Percentiles rank a stretch among this genome's conserved stretches.
phyloP scores from a whole-genome alignment of 805 yeast genomes.

The Starmerella geochares region DNA sequence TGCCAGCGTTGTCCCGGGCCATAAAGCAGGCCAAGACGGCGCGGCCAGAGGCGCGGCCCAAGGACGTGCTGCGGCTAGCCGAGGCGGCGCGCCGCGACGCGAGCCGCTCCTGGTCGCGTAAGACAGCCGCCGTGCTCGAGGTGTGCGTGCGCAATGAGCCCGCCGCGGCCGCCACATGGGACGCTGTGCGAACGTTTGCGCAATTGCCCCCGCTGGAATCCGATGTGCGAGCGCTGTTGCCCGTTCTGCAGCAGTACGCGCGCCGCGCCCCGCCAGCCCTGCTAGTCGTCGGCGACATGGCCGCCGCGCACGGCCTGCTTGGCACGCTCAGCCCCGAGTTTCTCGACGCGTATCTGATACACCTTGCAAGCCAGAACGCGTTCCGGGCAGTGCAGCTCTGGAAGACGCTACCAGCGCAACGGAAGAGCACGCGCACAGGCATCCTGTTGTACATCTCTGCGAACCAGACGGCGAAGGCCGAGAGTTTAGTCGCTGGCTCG shows the following conservation, averaged over 20 bases:
- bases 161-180: not conserved
- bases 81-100: conserved; percentile 8
- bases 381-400: conserved; percentile 17
- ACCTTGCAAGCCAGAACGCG: conserved; percentile 6
- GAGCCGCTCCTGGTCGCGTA: conserved; percentile 3
- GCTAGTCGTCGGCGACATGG: conserved; percentile 14
- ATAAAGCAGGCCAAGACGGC: not conserved
- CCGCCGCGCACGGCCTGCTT: not conserved
- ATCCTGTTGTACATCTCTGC: conserved; percentile 13
- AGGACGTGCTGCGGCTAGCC: not conserved
- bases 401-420: not conserved
- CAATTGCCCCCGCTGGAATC: conserved; percentile 5
- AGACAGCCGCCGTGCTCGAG: conserved; percentile 13
- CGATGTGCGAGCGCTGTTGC: conserved; percentile 11
- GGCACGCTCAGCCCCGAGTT: not conserved
- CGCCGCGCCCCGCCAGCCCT: not conserved
- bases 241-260: conserved; percentile 12
- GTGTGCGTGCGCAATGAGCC: conserved; percentile 10
- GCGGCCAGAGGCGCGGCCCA: not conserved
- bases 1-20: not conserved
- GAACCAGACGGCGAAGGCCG: conserved; percentile 13
- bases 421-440: not conserved
- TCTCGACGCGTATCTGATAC: conserved; percentile 1
- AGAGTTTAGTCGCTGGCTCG: not conserved
- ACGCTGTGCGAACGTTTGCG: conserved; percentile 8